A percentile compares a stretch with the other conserved stretches of the same genome.
phyloP scores from a whole-genome alignment of 768 basidiomycete species.

The Lentinula guzmanii region DNA sequence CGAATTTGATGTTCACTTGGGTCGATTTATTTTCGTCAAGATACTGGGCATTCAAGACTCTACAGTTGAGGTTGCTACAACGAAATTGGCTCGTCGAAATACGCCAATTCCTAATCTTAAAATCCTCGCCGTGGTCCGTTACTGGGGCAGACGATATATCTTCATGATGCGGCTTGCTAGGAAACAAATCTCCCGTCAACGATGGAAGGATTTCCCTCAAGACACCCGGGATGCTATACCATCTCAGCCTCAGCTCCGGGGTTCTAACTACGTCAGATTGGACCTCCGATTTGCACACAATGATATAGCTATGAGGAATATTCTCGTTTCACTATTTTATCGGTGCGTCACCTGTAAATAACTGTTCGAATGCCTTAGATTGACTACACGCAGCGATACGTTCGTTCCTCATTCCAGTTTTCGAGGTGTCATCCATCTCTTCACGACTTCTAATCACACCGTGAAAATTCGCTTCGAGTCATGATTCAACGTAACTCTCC shows the following conservation, averaged over 20 bases:
- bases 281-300: background rate
- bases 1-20: background rate
- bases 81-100: background rate
- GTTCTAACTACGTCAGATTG: background rate
- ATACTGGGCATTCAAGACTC: background rate
- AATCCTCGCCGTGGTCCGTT: background rate
- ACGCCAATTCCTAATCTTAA: slow-evolving; percentile 1
- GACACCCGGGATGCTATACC: background rate
- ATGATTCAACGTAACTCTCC: background rate
- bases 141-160: background rate
- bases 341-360: too few relatives aligned
- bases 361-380: too few relatives aligned
- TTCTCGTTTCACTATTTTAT: too few relatives aligned
- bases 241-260: background rate
- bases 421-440: background rate
- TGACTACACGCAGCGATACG: background rate
- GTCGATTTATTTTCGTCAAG: slow-evolving; percentile 3
- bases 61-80: slow-evolving; percentile 1
- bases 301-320: too few relatives aligned
- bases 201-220: background rate
- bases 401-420: background rate
- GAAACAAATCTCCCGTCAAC: background rate
- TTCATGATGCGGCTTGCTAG: slow-evolving; percentile 4
- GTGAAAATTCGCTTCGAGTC: background rate
- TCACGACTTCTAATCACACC: background rate